Evolutionary conservation across 495 filamentous ascomycete genomes (phyloP).

Genomic region (Hamigera avellanea): DNA sequence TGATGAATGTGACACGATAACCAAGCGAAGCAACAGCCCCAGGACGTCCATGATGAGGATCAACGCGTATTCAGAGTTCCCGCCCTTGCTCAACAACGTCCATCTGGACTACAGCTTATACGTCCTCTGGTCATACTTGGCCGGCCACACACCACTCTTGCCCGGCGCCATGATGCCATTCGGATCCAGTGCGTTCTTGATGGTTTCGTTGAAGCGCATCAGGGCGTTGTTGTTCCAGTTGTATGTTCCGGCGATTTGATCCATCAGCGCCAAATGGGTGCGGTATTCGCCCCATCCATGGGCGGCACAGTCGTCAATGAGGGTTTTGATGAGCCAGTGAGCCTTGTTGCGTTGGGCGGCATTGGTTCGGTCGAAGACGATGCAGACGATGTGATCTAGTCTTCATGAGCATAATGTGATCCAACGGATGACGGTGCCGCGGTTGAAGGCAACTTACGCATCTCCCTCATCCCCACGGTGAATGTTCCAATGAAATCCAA

Average conservation of each 20-base stretch:
- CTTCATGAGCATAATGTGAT: too few relatives aligned
- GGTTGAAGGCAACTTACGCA: too few relatives aligned
- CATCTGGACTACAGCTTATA: background rate
- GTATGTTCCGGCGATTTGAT: conserved; percentile 49
- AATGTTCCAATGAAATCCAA: conserved; percentile 44
- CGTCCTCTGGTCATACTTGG: conserved; percentile 19
- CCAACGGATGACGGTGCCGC: too few relatives aligned
- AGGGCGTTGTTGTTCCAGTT: conserved; percentile 39
- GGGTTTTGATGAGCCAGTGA: conserved; percentile 28
- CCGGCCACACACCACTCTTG: conserved; percentile 45
- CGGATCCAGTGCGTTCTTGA: conserved; percentile 49
- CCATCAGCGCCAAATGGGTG: conserved; percentile 43
- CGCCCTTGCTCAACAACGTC: too few relatives aligned
- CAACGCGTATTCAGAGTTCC: too few relatives aligned
- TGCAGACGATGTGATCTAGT: conserved; percentile 46
- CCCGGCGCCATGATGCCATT: conserved; percentile 47
- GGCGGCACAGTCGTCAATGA: conserved; percentile 33
- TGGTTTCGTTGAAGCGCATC: conserved; percentile 39
- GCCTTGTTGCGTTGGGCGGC: conserved; percentile 20
- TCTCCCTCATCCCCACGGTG: conserved; percentile 40
- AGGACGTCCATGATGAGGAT: too few relatives aligned
- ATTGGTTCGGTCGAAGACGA: conserved; percentile 40
- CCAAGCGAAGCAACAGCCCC: too few relatives aligned
- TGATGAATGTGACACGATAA: too few relatives aligned
- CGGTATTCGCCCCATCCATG: conserved; percentile 47